These are phyloP conservation scores for Solanum raphanifolium DNA, from an alignment of 257 asterid species.

Conservation along the genomic window DNA sequence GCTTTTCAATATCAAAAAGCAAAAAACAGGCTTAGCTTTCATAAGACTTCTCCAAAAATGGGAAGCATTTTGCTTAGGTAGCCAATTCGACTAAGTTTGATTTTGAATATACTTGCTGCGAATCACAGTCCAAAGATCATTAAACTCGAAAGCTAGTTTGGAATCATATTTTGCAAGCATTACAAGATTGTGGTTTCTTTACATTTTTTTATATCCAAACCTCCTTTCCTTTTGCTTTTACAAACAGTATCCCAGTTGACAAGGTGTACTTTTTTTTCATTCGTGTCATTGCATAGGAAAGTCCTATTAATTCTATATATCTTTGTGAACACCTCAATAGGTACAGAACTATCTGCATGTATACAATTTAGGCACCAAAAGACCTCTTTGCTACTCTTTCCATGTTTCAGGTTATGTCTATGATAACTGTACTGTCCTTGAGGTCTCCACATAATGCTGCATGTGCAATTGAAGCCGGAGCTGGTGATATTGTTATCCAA, in stretches of 20 bases:
- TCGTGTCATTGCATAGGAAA: background rate
- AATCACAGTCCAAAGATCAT: background rate
- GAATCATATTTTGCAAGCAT: background rate
- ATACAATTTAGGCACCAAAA: background rate
- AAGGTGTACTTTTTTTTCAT: background rate
- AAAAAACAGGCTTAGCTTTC: background rate
- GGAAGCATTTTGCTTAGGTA: background rate
- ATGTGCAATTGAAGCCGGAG: slow-evolving; percentile 83
- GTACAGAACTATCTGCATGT: background rate
- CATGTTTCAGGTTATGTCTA: slow-evolving; percentile 53
- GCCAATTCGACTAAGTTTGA: background rate
- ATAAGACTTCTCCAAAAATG: background rate
- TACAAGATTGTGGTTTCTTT: background rate
- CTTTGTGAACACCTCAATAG: background rate
- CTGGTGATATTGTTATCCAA: slow-evolving; percentile 79
- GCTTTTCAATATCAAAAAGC: background rate
- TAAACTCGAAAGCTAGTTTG: background rate
- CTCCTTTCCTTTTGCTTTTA: background rate
- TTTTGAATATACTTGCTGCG: background rate
- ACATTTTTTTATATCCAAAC: background rate
- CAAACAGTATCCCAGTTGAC: background rate
- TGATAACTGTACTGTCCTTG: slow-evolving; percentile 58
- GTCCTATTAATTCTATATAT: background rate
- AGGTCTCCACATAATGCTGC: slow-evolving; percentile 83
- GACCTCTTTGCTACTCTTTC: background rate